phyloP scores from a whole-genome alignment of 345 rosid species.

The Erucastrum elatum region DNA sequence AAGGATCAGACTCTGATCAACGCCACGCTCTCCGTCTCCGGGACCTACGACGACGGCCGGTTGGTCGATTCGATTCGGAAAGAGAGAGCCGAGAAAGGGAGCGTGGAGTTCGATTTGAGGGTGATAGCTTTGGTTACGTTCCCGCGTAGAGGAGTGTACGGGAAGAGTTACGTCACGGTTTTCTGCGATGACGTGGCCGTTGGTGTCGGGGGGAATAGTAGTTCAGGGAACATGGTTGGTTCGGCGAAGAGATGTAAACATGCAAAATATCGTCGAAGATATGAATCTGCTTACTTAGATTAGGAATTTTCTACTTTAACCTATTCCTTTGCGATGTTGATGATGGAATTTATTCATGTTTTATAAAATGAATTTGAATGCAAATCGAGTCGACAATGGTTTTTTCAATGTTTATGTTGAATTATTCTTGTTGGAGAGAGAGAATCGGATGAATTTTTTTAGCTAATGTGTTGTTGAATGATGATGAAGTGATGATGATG shows the following conservation, averaged over 20 bases:
- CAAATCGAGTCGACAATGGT: neutral
- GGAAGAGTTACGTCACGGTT: conserved; percentile 34
- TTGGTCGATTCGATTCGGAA: conserved; percentile 36
- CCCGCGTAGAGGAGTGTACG: conserved; percentile 52
- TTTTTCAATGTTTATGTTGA: neutral
- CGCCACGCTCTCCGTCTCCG: conserved; percentile 43
- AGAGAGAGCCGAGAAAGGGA: conserved; percentile 41
- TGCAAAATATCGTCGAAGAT: no score
- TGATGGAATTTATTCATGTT: neutral
- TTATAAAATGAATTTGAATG: neutral
- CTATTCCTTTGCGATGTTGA: neutral
- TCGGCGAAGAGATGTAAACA: conserved; percentile 40
- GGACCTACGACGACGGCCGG: conserved; percentile 44
- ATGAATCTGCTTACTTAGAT: neutral
- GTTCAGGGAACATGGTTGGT: conserved; percentile 62
- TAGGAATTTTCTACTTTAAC: neutral
- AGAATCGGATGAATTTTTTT: neutral
- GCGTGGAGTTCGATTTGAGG: conserved; percentile 50
- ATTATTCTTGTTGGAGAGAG: neutral
- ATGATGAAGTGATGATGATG: neutral
- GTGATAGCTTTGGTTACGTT: conserved; percentile 46
- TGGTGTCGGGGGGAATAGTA: conserved; percentile 40
- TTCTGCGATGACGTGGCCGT: conserved; percentile 35
- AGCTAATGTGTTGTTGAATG: neutral
- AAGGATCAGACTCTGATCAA: conserved; percentile 40